Evolutionary conservation across 257 asterid genomes (phyloP), one percentile per base, ranked within the genome.

Genomic region (Solanum etuberosum): DNA sequence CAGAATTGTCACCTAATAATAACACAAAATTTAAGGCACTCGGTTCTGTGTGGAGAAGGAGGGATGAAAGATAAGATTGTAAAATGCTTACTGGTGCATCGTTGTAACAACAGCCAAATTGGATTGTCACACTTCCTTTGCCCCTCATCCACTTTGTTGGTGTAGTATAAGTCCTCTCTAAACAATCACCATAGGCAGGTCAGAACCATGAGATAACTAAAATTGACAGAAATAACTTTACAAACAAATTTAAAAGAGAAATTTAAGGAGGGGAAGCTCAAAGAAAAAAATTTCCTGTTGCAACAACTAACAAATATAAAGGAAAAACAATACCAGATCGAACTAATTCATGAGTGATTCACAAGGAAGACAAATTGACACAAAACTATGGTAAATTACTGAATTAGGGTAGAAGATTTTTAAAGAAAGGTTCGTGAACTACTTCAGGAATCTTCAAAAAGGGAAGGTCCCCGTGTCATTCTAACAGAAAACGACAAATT

Each of bases 91-190:
- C 93, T 35, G 38, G 37, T 37, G 91, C 87, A 73, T 92, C 89
- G 77, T 89, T 90, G 89, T 90, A 90, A 78, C 94, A 89, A 86
- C 94, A 92, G 63, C 94, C 94, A 73, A 92, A 92, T 76, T 92
- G 94, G 23, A 92, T 83, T 16, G 94, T 90, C 27, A 89, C 91
- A 23, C 91, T 92, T 9, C 94, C 94, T 86, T 90, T 92, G 70
- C 94, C 94, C 67, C 63, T 89, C 91, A 90, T 90, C 93, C 94
- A 90, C 85, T 90, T 92, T 51, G 85, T 77, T 18, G 92, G 93
- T 78, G 91, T 92, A 73, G 93, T 59, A 61, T 85, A 92, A 7
- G 92, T 90, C 68, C 92, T 90, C 31, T 68, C 92, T 92, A 87
- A 48, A 59, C 57, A 61, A 63, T 73, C 42, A 63, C 46, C 63